phyloP scores from a whole-genome alignment of 2,329 filamentous ascomycete genomes.

The Aspergillus ustus region DNA sequence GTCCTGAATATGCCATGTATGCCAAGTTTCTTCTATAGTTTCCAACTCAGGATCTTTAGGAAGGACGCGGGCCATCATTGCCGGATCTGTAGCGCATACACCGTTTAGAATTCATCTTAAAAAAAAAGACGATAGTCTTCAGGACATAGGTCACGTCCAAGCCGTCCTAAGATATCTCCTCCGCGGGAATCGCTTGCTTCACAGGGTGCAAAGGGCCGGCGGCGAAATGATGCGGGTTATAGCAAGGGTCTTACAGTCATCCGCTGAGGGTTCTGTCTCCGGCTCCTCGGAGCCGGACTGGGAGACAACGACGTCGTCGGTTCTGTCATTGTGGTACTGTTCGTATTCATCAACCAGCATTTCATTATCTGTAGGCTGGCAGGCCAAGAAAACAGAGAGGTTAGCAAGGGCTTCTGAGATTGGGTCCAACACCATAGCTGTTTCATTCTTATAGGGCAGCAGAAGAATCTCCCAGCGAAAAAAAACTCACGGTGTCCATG shows the following conservation, averaged over 20 bases:
- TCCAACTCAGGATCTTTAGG: constrained; percentile 79
- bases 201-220: neutral
- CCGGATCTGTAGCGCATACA: constrained; percentile 63
- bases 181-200: constrained; percentile 4
- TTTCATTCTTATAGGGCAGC: neutral
- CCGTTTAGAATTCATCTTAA: constrained; percentile 21
- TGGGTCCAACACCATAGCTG: neutral
- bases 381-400: constrained; percentile 29
- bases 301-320: constrained; percentile 65
- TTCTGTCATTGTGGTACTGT: constrained; percentile 65
- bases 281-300: constrained; percentile 63
- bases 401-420: constrained; percentile 7
- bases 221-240: constrained; percentile 3
- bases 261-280: constrained; percentile 60
- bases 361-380: constrained; percentile 61
- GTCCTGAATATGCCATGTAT: constrained; percentile 86
- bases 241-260: constrained; percentile 56
- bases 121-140: neutral
- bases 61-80: constrained; percentile 81
- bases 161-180: constrained; percentile 18
- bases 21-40: constrained; percentile 72
- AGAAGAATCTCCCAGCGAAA: constrained; percentile 12
- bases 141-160: neutral
- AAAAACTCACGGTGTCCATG: constrained; percentile 52
- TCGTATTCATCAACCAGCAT: constrained; percentile 65